Base-by-base conservation (phyloP, 306 rosid species). In the Vigna trinervia region DNA sequence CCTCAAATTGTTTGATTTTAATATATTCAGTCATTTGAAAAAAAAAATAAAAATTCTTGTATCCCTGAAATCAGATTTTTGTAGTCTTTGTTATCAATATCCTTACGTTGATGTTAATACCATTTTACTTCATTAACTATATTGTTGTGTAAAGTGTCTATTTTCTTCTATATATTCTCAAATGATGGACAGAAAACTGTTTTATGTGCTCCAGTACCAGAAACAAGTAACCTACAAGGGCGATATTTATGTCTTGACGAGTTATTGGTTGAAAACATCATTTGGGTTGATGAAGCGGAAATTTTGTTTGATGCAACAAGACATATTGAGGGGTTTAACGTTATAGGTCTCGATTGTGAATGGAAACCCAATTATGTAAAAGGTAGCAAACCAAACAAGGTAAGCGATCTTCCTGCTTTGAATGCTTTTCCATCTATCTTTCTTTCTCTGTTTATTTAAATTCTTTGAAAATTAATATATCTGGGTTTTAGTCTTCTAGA, bases 301-400 rank as follows among this genome's bases (percentile, higher is more conserved):
- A 81, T 85, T 71, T 86, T 96, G 83, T 78, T 36, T 10, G 85
- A 81, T 82, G 97, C 96, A 14, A 89, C 90, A 54, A 71, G 85
- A 70, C 91, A 85, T 54, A 77, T 92, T 65, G 98, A 92, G 85
- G 90, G 75, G 54, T 88, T 85, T 81, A 92, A 91, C 87, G 89
- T 96, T 71, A 70, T 92, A n/a, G 99, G 98, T 47, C 56, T 96
- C 76, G 99, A 96, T 75, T 96, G 98, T 87, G 99, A 96, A 86
- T 96, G 99, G 99, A 92, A 96, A 81, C 99, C 98, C 48, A 96
- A 96, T 81, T 86, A 82, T 74, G 77, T 85, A 58, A 96, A 92
- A 81, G 96, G 97, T 36, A 56, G 86, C 84, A 85, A 84, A 80
- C 96, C 88, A 45, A 96, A 86, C 86, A 96, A 96, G 96, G 99